These are phyloP conservation scores for Meyerozyma carpophila DNA, from an alignment of 1,139 yeast species.

Conservation along the genomic window DNA sequence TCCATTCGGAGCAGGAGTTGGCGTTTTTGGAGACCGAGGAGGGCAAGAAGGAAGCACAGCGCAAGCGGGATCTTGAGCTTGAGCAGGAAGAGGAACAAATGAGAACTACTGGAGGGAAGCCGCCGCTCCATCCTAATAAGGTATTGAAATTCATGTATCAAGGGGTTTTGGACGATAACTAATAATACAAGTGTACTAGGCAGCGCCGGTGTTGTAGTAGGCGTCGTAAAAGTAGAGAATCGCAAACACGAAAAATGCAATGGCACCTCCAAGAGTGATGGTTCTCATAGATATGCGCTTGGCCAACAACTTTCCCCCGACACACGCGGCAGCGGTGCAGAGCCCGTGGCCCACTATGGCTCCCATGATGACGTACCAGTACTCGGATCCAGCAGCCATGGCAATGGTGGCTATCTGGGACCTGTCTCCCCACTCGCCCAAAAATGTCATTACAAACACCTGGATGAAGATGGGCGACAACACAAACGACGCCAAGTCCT, in stretches of 20 bases:
- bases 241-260: conserved; percentile 79
- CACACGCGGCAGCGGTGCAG: conserved; percentile 90
- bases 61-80: conserved; percentile 22
- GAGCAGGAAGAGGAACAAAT: conserved; percentile 23
- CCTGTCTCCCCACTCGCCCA: conserved; percentile 99
- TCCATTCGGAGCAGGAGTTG: conserved; percentile 47
- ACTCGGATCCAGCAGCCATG: conserved; percentile 95
- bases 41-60: conserved; percentile 32
- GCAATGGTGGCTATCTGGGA: conserved; percentile 98
- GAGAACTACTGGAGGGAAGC: conserved; percentile 27
- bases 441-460: conserved; percentile 90
- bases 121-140: conserved; percentile 31
- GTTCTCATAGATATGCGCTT: conserved; percentile 86
- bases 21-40: conserved; percentile 31
- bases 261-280: conserved; percentile 86
- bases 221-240: conserved; percentile 74
- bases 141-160: conserved; percentile 39
- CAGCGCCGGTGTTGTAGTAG: conserved; percentile 23
- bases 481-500: conserved; percentile 54
- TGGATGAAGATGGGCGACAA: conserved; percentile 92
- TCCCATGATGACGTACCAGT: conserved; percentile 85
- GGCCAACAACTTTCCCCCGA: conserved; percentile 90
- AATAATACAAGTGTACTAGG: not conserved
- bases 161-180: conserved; percentile 14
- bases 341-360: conserved; percentile 85